Conservation (phyloP, 805 yeast species). For the Candida koratica region DNA sequence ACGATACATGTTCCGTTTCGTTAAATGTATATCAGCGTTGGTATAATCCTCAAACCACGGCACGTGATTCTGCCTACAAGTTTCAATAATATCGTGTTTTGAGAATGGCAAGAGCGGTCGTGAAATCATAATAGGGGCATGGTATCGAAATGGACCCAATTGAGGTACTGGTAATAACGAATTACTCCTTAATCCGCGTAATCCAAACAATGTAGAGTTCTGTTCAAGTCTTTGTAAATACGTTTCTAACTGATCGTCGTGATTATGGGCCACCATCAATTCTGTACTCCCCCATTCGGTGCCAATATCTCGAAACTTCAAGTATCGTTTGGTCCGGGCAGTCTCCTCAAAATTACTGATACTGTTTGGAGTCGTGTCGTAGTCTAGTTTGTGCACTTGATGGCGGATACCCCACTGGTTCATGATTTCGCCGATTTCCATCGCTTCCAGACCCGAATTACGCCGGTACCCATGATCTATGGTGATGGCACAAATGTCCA, state of each 20-base stretch:
- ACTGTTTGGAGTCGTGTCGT: constrained; percentile 23
- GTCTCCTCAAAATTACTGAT: constrained; percentile 50
- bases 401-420: constrained; percentile 34
- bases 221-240: constrained; percentile 50
- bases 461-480: constrained; percentile 59
- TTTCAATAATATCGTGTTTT: constrained; percentile 44
- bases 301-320: constrained; percentile 42
- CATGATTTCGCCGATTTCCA: constrained; percentile 29
- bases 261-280: constrained; percentile 64
- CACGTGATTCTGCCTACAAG: constrained; percentile 40
- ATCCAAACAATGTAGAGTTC: constrained; percentile 47
- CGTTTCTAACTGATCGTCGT: constrained; percentile 72
- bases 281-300: constrained; percentile 23
- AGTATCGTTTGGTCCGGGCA: constrained; percentile 56
- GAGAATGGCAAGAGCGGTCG: constrained; percentile 52
- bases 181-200: constrained; percentile 47
- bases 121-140: constrained; percentile 21
- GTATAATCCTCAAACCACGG: constrained; percentile 72
- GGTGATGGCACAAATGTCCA: constrained; percentile 52
- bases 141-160: constrained; percentile 14
- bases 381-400: constrained; percentile 23
- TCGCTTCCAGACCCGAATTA: constrained; percentile 50
- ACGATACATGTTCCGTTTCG: constrained; percentile 57
- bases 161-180: constrained; percentile 27
- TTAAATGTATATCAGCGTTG: constrained; percentile 50